Base-by-base conservation (phyloP, 2,329 filamentous ascomycete species). In the Apiospora aurea region DNA sequence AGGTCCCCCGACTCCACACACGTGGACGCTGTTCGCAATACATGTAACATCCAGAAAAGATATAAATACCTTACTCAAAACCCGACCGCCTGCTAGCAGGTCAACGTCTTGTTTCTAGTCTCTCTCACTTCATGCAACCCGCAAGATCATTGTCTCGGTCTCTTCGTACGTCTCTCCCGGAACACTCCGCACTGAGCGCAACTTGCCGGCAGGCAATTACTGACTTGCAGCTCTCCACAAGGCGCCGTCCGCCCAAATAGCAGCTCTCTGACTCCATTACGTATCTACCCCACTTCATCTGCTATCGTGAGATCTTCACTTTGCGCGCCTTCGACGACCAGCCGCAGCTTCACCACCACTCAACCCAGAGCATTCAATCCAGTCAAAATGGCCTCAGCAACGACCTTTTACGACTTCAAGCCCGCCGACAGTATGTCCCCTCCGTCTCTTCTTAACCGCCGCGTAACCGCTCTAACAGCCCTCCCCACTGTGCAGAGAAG, bases 401-500 rank as follows among this genome's bases (percentile, higher is more conserved):
- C 91, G 26, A 86, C 81, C 71, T 94, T 97, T 82, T 96, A 92
- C 87, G 92, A 95, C 81, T 97, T 97, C 84, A 94, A 92, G 85
- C 91, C 93, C 76, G 89, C 93, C 77, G 91, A 96, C 84, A 95
- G 93, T 94, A 86, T 75, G 91, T 88, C 68, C 16, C 29, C 49
- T 7, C 68, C 26, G 6, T 5, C 16, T 69, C 68, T 70, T 26
- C 44, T 69, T 70, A 53, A 72, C 70, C 67, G 29, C 69, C 67
- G 29, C 34, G 44, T 69, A 4, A 43, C 29, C 6, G 13, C 18
- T 21, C 66, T 68, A 38, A 68, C 43, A 26, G 6, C 16, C n/a
- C n/a, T 26, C 44, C 38, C 66, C 44, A 68, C 72, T 53, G 29
- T 75, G 76, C 79, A 94, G 92, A 95, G 81, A 92, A 91, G 82